Evolutionary conservation across 352 stramenopile genomes (phyloP).

Genomic region (Globisporangium canariense): DNA sequence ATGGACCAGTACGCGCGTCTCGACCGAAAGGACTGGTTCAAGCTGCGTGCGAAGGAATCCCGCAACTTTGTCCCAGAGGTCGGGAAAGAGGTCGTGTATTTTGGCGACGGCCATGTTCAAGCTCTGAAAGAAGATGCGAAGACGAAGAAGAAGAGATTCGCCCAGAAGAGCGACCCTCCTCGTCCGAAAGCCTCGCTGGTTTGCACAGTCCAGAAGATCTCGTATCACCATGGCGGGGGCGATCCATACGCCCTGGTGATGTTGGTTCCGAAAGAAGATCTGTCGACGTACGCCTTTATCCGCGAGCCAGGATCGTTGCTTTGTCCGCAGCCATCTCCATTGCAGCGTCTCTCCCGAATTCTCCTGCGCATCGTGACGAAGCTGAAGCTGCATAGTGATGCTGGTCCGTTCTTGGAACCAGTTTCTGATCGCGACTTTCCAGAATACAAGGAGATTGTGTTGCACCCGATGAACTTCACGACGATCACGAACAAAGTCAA

Average conservation of each 20-base stretch:
- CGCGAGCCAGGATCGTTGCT: slow-evolving; percentile 34
- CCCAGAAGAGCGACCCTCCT: slow-evolving; percentile 63
- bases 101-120: slow-evolving; percentile 70
- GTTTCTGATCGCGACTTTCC: slow-evolving; percentile 81
- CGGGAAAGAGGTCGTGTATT: slow-evolving; percentile 66
- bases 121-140: slow-evolving; percentile 82
- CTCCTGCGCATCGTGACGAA: slow-evolving; percentile 64
- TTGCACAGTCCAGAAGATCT: slow-evolving; percentile 60
- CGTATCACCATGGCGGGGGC: slow-evolving; percentile 76
- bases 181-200: slow-evolving; percentile 45
- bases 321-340: slow-evolving; percentile 61
- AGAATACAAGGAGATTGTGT: slow-evolving; percentile 81
- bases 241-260: slow-evolving; percentile 74
- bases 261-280: slow-evolving; percentile 36
- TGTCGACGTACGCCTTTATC: slow-evolving; percentile 27
- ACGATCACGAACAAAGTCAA: slow-evolving; percentile 57
- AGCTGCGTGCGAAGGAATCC: slow-evolving; percentile 65
- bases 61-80: slow-evolving; percentile 78
- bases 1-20: slow-evolving; percentile 71
- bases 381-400: slow-evolving; percentile 52
- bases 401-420: slow-evolving; percentile 72
- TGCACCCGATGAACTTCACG: slow-evolving; percentile 68
- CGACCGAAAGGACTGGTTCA: slow-evolving; percentile 74
- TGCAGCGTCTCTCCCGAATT: slow-evolving; percentile 55
- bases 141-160: slow-evolving; percentile 70